A percentile compares a stretch with the other conserved stretches of the same genome.
These are phyloP conservation scores for Aspergillus incahuasiensis DNA, from an alignment of 495 filamentous ascomycete species.

Conservation along the genomic window DNA sequence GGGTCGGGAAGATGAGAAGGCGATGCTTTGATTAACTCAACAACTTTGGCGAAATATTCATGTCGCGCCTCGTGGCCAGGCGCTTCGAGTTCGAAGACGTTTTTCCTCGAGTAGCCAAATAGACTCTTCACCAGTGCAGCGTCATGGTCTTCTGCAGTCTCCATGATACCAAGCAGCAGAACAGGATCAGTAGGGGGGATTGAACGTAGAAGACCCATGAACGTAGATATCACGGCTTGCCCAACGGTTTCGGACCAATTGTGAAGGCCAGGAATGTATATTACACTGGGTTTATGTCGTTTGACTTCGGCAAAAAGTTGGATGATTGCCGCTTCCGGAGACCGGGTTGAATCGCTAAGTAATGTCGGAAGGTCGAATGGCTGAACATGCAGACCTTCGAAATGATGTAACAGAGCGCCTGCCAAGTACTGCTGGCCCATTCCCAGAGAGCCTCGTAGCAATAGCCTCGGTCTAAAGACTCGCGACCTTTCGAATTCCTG, in stretches of 20 bases:
- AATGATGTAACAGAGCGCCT: slow-evolving; percentile 77
- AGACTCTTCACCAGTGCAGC: slow-evolving; percentile 63
- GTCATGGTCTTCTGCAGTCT: slow-evolving; percentile 56
- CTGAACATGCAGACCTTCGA: slow-evolving; percentile 92
- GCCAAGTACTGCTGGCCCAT: slow-evolving; percentile 96
- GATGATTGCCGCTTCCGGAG: slow-evolving; percentile 80
- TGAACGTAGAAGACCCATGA: slow-evolving; percentile 68
- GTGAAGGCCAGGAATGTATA: slow-evolving; percentile 88
- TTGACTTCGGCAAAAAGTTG: slow-evolving; percentile 87
- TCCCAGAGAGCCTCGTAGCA: slow-evolving; percentile 70
- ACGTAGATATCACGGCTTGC: slow-evolving; percentile 67
- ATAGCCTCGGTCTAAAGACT: slow-evolving; percentile 80
- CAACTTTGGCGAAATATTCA: slow-evolving; percentile 72
- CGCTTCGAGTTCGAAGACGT: slow-evolving; percentile 60
- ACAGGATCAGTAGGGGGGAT: slow-evolving; percentile 85
- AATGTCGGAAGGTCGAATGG: slow-evolving; percentile 88
- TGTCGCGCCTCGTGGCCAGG: slow-evolving; percentile 61
- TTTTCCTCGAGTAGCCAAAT: slow-evolving; percentile 79
- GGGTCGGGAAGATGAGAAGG: slow-evolving; percentile 85
- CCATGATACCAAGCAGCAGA: slow-evolving; percentile 76
- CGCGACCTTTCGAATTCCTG: slow-evolving; percentile 87
- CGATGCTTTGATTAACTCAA: slow-evolving; percentile 66
- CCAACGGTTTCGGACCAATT: slow-evolving; percentile 73
- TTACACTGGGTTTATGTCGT: slow-evolving; percentile 91
- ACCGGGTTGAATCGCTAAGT: slow-evolving; percentile 64